Evolutionary conservation across 1,284 basidiomycete genomes (phyloP).

Genomic region (Sanguinoderma infundibulare): DNA sequence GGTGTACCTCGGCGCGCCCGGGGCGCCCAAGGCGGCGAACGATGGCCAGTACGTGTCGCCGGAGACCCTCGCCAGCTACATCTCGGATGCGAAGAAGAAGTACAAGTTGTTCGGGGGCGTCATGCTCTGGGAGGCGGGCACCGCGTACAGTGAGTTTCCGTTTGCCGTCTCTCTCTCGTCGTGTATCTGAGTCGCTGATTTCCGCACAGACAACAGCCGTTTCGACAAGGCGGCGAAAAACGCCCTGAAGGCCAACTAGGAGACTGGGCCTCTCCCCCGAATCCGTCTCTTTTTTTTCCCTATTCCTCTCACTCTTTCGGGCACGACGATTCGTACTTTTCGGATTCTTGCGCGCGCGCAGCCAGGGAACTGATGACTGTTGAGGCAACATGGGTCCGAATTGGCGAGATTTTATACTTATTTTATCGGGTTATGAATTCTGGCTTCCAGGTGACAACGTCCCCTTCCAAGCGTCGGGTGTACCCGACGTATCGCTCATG

Average conservation of each 20-base stretch:
- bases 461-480: background rate
- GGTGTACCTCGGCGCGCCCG: constrained; percentile 64
- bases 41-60: constrained; percentile 56
- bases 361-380: too few relatives aligned
- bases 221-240: constrained; percentile 37
- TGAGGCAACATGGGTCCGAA: too few relatives aligned
- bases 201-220: constrained; percentile 31
- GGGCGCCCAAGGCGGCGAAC: constrained; percentile 47
- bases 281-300: background rate
- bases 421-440: too few relatives aligned
- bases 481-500: background rate
- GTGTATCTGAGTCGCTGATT: background rate
- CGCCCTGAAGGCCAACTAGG: constrained; percentile 21
- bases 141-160: constrained; percentile 31
- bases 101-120: constrained; percentile 69
- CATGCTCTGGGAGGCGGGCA: constrained; percentile 51
- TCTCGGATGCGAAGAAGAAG: constrained; percentile 44
- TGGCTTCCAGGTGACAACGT: too few relatives aligned
- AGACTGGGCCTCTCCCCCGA: background rate
- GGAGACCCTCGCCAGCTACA: constrained; percentile 48
- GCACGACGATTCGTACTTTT: too few relatives aligned
- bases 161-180: too few relatives aligned
- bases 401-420: too few relatives aligned
- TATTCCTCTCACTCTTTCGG: too few relatives aligned
- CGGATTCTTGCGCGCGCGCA: too few relatives aligned